Base-by-base conservation (phyloP, 116 monocot species). In the Dioscorea cayenensis region DNA sequence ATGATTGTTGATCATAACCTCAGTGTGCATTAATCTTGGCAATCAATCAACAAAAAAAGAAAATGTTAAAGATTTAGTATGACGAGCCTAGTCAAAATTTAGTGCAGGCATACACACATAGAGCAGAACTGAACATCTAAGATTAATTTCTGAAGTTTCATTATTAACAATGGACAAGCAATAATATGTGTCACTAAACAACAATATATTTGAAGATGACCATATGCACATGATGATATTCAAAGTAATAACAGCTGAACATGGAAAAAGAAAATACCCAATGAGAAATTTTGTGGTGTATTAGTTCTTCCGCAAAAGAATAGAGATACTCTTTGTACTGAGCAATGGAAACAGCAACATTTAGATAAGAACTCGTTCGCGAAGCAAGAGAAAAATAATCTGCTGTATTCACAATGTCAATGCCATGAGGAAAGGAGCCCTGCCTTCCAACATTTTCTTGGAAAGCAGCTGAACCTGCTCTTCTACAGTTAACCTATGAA, bases 371-470 rank as follows among this genome's bases (percentile, higher is more conserved):
- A 73, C 91, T 99, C 72, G 78, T 19, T 66, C 99, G 80, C 70
- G 91, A 93, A 19, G 99, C 78, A 38, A 99, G 85, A 75, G 99
- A 84, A 79, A 99, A 99, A 85, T 94, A 99, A 78, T 99, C 94
- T 58, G 94, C 90, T 51, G 85, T 67, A 74, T 90, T 93, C 19
- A 99, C 87, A 67, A 99, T 91, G 55, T 94, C 84, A 72, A 99
- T 99, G 70, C 99, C 99, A 87, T 99, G 88, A 28, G 83, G 86
- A 81, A 90, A 99, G 63, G 66, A 61, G 19, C 99, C 99, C 50
- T 91, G 99, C 37, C 99, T 86, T 80, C 99, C 99, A 73, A 99
- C 90, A 89, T 99, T 99, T 81, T 99, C 99, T 79, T 99, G 99
- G 77, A 99, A 94, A 68, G 99, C 99, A 79, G 99, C 99, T 38